These are phyloP conservation scores for Apiospora aurea DNA, from an alignment of 2,329 filamentous ascomycete genomes.

Conservation along the genomic window DNA sequence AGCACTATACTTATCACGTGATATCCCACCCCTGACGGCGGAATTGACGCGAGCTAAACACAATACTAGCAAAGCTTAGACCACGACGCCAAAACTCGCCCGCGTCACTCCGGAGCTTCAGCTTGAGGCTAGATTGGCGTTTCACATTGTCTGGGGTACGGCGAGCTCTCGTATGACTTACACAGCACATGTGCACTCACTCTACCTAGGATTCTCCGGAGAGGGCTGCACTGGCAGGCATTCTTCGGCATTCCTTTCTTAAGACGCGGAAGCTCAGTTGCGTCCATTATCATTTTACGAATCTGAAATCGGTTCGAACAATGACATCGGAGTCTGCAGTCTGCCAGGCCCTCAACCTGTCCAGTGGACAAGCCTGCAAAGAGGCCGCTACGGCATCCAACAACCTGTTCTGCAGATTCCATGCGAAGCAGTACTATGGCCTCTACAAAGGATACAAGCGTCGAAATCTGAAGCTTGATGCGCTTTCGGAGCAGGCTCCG, in stretches of 20 bases:
- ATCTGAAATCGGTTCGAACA: not conserved
- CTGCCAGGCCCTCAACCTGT: slow-evolving; percentile 42
- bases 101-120: not conserved
- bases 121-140: not conserved
- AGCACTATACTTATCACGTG: not conserved
- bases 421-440: slow-evolving; percentile 50
- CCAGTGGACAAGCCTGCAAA: slow-evolving; percentile 44
- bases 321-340: not conserved
- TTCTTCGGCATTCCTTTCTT: too few relatives aligned
- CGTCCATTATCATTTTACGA: not conserved
- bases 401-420: slow-evolving; percentile 50
- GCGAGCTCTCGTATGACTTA: not conserved
- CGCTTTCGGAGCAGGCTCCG: slow-evolving; percentile 43
- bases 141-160: not conserved
- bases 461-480: slow-evolving; percentile 53
- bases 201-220: not conserved
- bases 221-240: not conserved
- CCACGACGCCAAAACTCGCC: not conserved
- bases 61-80: not conserved
- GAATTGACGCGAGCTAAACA: not conserved
- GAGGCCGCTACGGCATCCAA: slow-evolving; percentile 48
- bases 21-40: not conserved
- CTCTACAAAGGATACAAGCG: slow-evolving; percentile 58
- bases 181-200: not conserved
- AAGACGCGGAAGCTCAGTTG: not conserved